These are phyloP conservation scores for Syzygium oleosum DNA, from an alignment of 345 rosid species.

Conservation along the genomic window DNA sequence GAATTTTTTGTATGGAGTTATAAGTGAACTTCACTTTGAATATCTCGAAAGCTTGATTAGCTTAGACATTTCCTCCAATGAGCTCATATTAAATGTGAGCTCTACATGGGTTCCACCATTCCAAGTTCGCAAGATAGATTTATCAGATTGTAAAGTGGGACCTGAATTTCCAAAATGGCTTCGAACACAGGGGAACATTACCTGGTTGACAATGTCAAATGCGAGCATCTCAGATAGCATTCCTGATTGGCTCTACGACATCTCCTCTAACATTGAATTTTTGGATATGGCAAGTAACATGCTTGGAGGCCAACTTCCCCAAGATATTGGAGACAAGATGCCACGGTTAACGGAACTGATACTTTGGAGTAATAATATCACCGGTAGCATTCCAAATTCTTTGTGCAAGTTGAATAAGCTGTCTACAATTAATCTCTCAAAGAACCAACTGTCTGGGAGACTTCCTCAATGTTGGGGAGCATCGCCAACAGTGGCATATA, in stretches of 20 bases:
- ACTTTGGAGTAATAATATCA: neutral
- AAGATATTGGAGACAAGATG: neutral
- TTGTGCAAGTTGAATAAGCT: accelerated
- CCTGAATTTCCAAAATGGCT: neutral
- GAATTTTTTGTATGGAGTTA: neutral
- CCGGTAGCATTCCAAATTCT: neutral
- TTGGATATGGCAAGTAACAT: neutral
- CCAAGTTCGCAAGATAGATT: neutral
- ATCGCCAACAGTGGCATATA: accelerated
- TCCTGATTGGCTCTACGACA: neutral
- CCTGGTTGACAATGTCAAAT: neutral
- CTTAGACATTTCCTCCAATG: neutral
- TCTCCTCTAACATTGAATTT: neutral
- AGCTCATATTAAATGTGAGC: neutral
- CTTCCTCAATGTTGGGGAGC: neutral
- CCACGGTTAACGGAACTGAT: accelerated
- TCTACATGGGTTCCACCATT: neutral
- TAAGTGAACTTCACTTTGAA: neutral
- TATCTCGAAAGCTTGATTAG: neutral
- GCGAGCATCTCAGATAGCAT: neutral
- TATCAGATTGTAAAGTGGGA: neutral
- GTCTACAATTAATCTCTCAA: accelerated
- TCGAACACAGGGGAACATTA: neutral
- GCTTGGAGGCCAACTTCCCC: neutral
- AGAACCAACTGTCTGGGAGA: neutral